phyloP scores from a whole-genome alignment of 495 filamentous ascomycete genomes.

The Xylaria venustula region DNA sequence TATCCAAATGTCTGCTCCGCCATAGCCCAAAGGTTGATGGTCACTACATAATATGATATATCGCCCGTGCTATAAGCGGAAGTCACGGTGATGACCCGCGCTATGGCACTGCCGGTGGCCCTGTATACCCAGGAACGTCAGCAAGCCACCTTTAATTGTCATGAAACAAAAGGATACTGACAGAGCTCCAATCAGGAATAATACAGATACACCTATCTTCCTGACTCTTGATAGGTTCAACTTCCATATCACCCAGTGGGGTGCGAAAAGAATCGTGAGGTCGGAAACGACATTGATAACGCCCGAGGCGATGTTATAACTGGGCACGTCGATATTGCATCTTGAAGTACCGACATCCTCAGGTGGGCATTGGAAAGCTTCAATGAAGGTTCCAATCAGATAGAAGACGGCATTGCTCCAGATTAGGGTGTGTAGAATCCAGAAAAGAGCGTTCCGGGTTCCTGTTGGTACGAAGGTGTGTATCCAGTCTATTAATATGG shows the following conservation, averaged over 20 bases:
- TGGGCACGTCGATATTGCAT: constrained; percentile 28
- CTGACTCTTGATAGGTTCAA: constrained; percentile 30
- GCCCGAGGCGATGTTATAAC: constrained; percentile 18
- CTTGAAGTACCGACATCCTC: constrained; percentile 29
- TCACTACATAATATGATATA: constrained; percentile 19
- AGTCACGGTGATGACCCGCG: constrained; percentile 22
- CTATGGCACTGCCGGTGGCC: constrained; percentile 19
- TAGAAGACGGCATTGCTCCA: constrained; percentile 27
- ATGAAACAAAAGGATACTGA: constrained; percentile 19
- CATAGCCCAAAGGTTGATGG: constrained; percentile 32
- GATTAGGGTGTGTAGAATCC: constrained; percentile 27
- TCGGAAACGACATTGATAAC: constrained; percentile 34
- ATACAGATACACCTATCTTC: constrained; percentile 32
- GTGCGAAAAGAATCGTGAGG: constrained; percentile 35
- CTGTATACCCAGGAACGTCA: background rate
- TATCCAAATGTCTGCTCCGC: constrained; percentile 33
- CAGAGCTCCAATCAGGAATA: constrained; percentile 41
- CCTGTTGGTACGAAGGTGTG: constrained; percentile 24
- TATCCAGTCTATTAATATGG: constrained; percentile 25
- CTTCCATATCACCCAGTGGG: constrained; percentile 37
- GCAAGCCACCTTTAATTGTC: background rate
- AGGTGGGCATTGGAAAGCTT: constrained; percentile 43
- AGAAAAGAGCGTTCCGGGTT: constrained; percentile 27
- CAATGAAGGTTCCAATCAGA: constrained; percentile 25
- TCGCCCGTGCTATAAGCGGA: constrained; percentile 27